Base-by-base conservation (phyloP, 1,139 yeast species). In the Arxiozyma slooffiae region DNA sequence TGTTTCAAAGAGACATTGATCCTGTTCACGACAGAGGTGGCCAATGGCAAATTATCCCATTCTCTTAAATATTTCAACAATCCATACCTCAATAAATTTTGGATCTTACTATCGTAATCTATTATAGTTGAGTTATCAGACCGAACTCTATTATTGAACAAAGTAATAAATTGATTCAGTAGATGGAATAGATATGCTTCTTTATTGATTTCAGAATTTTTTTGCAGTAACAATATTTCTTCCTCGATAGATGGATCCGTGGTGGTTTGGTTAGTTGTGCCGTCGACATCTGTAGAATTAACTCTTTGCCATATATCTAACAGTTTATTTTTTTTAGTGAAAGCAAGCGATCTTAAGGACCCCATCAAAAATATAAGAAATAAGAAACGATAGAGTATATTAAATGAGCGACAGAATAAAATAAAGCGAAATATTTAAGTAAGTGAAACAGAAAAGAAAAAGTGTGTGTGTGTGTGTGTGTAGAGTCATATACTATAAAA, bases 131-230 rank as follows among this genome's bases (percentile, higher is more conserved):
- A 18, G 7, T 22, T 11, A 41, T 36, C 44, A n/a, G 18, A 16
- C 26, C 50, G 44, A 9, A 45, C 30, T 42, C 54, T 51, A 36
- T 53, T 54, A 49, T 57, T 59, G 3, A 61, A 52, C 38, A 62
- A 41, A 16, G 54, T 48, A 7, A 61, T 56, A 49, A 64, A 64
- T 39, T 52, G 55, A 44, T 63, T 62, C 47, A 64, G 49, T 2
- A 60, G 50, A 38, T 59, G 60, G 42, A 60, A 58, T 21, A 63
- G 50, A 37, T 53, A 53, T 11, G 55, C 53, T 30, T 60, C 63
- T 21, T 51, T 51, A 38, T 45, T 45, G n/a, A 52, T 50, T 43
- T 42, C 45, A 16, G 45, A 38, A 21, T 21, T 42, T 16, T 34
- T 42, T 21, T 42, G 39, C 20, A 30, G 21, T 8, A 18, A 20